Evolutionary conservation across 176 grass and related monocot genomes (phyloP).

Genomic region (Saccharum officinarum): DNA sequence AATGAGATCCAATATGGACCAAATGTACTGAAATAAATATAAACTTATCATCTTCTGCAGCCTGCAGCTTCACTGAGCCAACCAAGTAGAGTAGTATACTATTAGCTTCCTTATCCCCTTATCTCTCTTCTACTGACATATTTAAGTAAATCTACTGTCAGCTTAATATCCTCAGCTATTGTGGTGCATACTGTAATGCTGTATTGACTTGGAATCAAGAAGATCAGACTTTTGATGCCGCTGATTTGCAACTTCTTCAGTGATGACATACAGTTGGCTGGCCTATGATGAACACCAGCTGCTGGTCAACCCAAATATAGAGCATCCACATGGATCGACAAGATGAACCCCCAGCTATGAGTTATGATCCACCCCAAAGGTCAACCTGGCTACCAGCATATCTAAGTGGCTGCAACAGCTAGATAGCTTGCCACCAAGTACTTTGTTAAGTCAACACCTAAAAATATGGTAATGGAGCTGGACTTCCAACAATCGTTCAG

Average conservation of each 20-base stretch:
- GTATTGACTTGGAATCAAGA: neutral
- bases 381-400: conserved; percentile 35
- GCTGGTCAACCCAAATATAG: neutral
- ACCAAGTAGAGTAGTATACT: neutral
- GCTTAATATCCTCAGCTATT: neutral
- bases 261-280: neutral
- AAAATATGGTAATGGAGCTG: neutral
- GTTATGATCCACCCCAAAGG: conserved; percentile 20
- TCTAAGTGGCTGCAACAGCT: conserved; percentile 31
- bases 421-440: conserved; percentile 16
- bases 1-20: neutral
- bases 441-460: neutral
- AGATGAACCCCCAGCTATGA: neutral
- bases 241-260: neutral
- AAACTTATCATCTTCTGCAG: conserved; percentile 13
- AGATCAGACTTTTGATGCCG: neutral
- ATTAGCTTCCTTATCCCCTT: neutral
- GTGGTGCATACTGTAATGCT: neutral
- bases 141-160: neutral
- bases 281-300: neutral
- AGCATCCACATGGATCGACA: conserved; percentile 18
- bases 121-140: neutral
- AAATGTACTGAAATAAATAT: neutral
- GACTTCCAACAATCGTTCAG: neutral
- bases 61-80: neutral